Evolutionary conservation across 2,329 filamentous ascomycete species (phyloP), one percentile per base, ranked within the genome.

Genomic region (Fusarium caatingaense): DNA sequence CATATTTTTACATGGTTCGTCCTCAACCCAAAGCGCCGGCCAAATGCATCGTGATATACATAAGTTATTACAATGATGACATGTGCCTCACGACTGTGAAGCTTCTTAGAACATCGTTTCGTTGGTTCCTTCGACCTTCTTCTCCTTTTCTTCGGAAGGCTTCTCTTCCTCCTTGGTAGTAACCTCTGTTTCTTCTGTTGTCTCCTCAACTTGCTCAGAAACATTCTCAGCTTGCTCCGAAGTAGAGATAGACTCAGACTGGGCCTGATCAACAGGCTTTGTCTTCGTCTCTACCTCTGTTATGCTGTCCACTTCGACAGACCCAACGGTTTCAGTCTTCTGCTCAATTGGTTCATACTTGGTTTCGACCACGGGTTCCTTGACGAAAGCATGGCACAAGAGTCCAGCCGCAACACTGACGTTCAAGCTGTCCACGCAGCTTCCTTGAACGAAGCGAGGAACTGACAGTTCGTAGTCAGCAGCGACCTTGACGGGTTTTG

Each of bases 381-480:
- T 86, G 74, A 93, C 77, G 75, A 96, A 93, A 1, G 90, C 84
- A 68, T 90, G 87, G 66, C 90, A 91, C 53, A 98, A 81, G 50
- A 98, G 82, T 2, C 89, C 93, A 9, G 93, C 89, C 2, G 96
- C 95, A 21, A 97, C 94, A 76, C 93, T 93, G 41, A 98, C 96
- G 77, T 99, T 98, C 78, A 99, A 81, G 78, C 94, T 97, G 79
- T 98, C 95, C 5, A 99, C 89, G 77, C 71, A 89, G 78, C 75
- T 86, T 77, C 74, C 83, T 67, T 76, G 82, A 44, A 79, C 85
- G 69, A 78, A 86, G 78, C 78, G 87, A 70, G 85, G 86, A 56
- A 99, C 93, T 9, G 90, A 88, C 7, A 91, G 74, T 71, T 90
- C 84, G 30, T 83, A 84, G 71, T 97, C 89, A 0, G 92, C 91